Evolutionary conservation across 2,329 filamentous ascomycete genomes (phyloP).

Genomic region (Cadophora malorum): DNA sequence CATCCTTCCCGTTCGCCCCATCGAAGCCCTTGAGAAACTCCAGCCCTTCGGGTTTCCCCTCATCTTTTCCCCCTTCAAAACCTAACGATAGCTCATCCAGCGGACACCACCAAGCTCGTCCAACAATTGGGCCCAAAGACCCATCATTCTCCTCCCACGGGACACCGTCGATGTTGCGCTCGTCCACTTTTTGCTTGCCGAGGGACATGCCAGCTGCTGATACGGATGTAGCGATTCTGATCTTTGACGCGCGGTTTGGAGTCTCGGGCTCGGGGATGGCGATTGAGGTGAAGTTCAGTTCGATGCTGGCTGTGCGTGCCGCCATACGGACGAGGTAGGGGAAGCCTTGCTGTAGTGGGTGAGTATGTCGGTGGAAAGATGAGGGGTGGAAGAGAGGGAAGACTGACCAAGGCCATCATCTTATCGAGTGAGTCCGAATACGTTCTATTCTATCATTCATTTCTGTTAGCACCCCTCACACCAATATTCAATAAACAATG

Average conservation of each 20-base stretch:
- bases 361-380: neutral
- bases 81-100: neutral
- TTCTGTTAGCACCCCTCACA: no score
- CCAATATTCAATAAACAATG: no score
- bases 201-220: slow-evolving; percentile 6
- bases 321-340: slow-evolving; percentile 9
- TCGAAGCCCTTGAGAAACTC: neutral
- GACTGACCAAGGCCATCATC: slow-evolving; percentile 4
- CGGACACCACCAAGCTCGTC: neutral
- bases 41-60: neutral
- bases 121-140: neutral
- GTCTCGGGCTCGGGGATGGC: neutral
- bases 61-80: neutral
- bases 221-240: neutral
- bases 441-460: neutral
- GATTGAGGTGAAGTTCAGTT: neutral
- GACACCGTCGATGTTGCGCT: neutral
- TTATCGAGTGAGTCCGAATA: slow-evolving; percentile 8
- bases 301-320: neutral
- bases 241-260: neutral
- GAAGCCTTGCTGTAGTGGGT: slow-evolving; percentile 10
- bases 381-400: neutral
- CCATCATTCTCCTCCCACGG: neutral
- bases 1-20: neutral
- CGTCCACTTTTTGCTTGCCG: neutral